Evolutionary conservation across 805 yeast species (phyloP), one percentile per base, ranked within the genome.

Genomic region (Ogataea saltuana): DNA sequence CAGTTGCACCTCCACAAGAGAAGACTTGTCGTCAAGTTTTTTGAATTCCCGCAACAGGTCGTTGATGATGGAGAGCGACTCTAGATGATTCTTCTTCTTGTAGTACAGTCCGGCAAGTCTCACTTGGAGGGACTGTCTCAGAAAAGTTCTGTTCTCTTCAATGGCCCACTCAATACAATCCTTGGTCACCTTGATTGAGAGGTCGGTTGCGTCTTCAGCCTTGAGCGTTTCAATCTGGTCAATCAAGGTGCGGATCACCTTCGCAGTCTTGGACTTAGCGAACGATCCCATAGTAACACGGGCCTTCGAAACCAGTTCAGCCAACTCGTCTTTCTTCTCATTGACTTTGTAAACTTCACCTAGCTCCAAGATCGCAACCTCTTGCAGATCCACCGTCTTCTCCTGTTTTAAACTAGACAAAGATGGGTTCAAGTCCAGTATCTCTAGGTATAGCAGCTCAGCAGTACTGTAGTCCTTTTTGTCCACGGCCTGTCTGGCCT

Each of bases 201-300:
- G 67, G 51, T 85, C 89, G 36, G 82, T 64, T 4, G 83, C 75
- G 50, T 72, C 71, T 1, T 44, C 43, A 10, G 47, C 45, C 30
- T 80, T 84, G 51, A 81, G 76, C 18, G 62, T 60, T 46, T 87
- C 90, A 56, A 87, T 80, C 49, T 79, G 70, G 58, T 91, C 98
- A 55, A 93, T 82, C 59, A 93, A 72, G 30, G 80, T 74, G 56
- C 83, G 84, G 53, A 91, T 83, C 43, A 91, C 85, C 64, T 91
- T 93, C 16, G 98, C 96, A 7, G 96, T 85, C 65, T 93, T 93
- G 12, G 97, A 86, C 68, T 93, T 93, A 35, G 98, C 97, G 58
- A 87, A 80, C 25, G 78, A 76, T 4, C 58, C 55, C 72, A 89
- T 82, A n/a, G 82, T 77, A 7, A 67, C 69, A 54, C 93, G 78